A percentile compares a stretch with the other conserved stretches of the same genome.
phyloP scores from a whole-genome alignment of 2,329 filamentous ascomycete species.

The Colletotrichum sidae region DNA sequence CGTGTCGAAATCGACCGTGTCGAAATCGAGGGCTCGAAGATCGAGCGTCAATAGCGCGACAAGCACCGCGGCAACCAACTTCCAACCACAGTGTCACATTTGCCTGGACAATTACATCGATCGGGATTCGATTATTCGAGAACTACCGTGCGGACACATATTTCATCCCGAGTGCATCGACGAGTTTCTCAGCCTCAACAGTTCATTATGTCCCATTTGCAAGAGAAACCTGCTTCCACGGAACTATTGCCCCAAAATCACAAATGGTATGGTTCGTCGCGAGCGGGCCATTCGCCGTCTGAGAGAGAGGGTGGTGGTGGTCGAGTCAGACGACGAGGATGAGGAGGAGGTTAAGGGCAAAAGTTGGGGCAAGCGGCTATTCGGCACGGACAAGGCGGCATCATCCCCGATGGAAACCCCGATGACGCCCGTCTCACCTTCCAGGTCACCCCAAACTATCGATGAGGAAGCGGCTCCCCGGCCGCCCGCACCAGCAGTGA shows the following conservation, averaged over 20 bases:
- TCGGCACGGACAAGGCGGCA: constrained; percentile 40
- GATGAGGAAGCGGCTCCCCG: constrained; percentile 9
- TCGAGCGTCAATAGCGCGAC: constrained; percentile 49
- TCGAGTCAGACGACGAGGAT: constrained; percentile 48
- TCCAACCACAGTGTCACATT: constrained; percentile 89
- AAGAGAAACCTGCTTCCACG: constrained; percentile 83
- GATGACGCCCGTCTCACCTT: constrained; percentile 30
- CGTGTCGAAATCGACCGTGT: constrained; percentile 34
- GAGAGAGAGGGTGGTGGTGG: constrained; percentile 63
- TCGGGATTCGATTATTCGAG: constrained; percentile 78
- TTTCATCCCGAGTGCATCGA: constrained; percentile 96
- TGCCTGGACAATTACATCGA: constrained; percentile 85
- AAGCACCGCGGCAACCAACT: constrained; percentile 63
- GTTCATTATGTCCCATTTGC: constrained; percentile 91
- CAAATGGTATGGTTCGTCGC: constrained; percentile 86
- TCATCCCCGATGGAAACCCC: constrained; percentile 29
- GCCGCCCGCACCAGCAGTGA: constrained; percentile 9
- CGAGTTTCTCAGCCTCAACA: constrained; percentile 80
- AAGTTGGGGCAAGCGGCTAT: constrained; percentile 50
- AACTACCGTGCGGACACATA: constrained; percentile 90
- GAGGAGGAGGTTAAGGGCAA: constrained; percentile 48
- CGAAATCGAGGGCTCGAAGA: constrained; percentile 50
- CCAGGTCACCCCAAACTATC: constrained; percentile 23
- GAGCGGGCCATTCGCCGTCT: constrained; percentile 77
- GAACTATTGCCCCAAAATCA: constrained; percentile 76